Evolutionary conservation across 2,329 filamentous ascomycete genomes (phyloP).

Genomic region (Exophiala sp.): DNA sequence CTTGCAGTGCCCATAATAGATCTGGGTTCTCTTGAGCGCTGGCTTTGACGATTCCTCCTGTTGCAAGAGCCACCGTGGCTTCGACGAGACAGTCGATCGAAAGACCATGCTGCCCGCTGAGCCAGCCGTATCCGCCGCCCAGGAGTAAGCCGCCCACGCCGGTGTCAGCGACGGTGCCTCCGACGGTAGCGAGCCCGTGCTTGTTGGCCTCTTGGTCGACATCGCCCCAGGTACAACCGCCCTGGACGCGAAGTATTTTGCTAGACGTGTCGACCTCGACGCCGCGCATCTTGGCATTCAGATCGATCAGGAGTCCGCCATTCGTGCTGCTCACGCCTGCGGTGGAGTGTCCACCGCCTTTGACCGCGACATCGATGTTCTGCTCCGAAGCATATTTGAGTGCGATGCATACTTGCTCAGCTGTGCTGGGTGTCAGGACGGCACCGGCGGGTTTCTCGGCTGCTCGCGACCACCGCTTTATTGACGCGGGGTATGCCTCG

Average conservation of each 20-base stretch:
- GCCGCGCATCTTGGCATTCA: constrained; percentile 46
- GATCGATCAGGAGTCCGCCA: constrained; percentile 56
- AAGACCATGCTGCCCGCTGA: constrained; percentile 55
- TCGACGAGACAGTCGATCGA: constrained; percentile 49
- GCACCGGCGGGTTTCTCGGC: constrained; percentile 42
- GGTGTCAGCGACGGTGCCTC: constrained; percentile 61
- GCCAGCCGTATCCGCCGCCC: constrained; percentile 58
- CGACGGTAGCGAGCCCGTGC: constrained; percentile 56
- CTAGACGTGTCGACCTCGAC: constrained; percentile 48
- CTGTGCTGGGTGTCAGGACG: constrained; percentile 42
- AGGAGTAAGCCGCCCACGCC: constrained; percentile 59
- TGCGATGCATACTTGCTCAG: constrained; percentile 41
- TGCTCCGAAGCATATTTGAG: constrained; percentile 46
- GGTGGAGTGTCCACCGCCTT: constrained; percentile 57
- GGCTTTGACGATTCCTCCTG: constrained; percentile 38
- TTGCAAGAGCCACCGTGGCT: constrained; percentile 36
- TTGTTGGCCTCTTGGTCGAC: constrained; percentile 52
- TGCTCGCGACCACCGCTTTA: constrained; percentile 39
- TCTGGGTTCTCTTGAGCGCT: constrained; percentile 35
- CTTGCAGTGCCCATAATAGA: constrained; percentile 42
- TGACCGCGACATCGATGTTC: constrained; percentile 51
- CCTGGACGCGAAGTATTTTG: constrained; percentile 48
- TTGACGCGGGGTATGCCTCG: constrained; percentile 35
- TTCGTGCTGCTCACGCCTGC: constrained; percentile 49
- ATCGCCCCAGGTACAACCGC: constrained; percentile 54